A percentile compares a stretch with the other conserved stretches of the same genome.
Evolutionary conservation across 108 stramenopile genomes (phyloP).

Genomic region (Fragilaria radians): DNA sequence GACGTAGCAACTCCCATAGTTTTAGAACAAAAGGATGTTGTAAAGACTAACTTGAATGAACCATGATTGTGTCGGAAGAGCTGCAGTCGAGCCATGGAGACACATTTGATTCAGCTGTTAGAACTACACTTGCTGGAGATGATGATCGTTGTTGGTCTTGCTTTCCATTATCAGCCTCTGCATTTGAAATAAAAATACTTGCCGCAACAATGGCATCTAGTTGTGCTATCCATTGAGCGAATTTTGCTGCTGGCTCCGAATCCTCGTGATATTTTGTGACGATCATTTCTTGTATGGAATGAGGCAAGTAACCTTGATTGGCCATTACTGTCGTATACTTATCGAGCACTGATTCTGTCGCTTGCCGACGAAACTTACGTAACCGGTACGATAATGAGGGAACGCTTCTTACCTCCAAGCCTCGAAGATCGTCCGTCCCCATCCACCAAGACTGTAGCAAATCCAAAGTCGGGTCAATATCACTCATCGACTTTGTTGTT

Average conservation of each 20-base stretch:
- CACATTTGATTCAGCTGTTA: not conserved
- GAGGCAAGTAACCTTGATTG: not conserved
- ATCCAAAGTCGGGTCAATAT: no score
- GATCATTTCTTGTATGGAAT: not conserved
- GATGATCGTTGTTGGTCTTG: not conserved
- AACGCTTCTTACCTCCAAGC: not conserved
- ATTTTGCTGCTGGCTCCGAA: not conserved
- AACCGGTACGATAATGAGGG: not conserved
- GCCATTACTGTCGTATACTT: not conserved
- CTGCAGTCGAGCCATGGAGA: not conserved
- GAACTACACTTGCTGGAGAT: not conserved
- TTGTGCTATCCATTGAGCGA: no score
- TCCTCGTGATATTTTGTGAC: not conserved
- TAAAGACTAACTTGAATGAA: not conserved
- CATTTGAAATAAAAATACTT: not conserved
- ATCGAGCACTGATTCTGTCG: not conserved
- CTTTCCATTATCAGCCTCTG: not conserved
- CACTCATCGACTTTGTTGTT: no score
- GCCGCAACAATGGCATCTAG: no score
- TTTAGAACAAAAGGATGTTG: no score
- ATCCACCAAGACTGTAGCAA: no score
- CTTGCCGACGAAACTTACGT: not conserved
- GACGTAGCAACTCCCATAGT: no score
- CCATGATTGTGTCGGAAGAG: not conserved
- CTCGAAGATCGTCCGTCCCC: not conserved